Percentiles rank a stretch among this genome's conserved stretches.
phyloP scores from a whole-genome alignment of 2,329 filamentous ascomycete species.

The Colletotrichum euphorbiae region DNA sequence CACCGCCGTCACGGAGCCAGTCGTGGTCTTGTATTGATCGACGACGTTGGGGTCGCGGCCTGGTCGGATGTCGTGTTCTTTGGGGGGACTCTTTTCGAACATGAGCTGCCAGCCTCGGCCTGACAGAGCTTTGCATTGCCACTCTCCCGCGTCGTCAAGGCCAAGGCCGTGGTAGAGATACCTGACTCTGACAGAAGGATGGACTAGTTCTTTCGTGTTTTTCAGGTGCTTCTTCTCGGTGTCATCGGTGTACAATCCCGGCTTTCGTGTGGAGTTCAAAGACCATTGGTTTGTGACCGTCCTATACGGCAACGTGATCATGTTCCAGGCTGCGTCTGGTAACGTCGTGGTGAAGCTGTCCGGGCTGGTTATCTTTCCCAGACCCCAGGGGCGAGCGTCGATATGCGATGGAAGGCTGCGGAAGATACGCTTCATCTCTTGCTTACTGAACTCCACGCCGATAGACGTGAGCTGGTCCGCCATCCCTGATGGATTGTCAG shows the following conservation, averaged over 20 bases:
- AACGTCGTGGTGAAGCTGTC: constrained; percentile 17
- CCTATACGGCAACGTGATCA: constrained; percentile 6
- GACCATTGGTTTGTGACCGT: constrained; percentile 18
- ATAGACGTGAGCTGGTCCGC: constrained; percentile 43
- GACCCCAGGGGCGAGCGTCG: constrained; percentile 38
- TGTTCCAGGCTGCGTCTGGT: constrained; percentile 24
- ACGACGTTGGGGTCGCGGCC: constrained; percentile 10
- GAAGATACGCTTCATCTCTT: constrained; percentile 42
- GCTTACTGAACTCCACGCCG: constrained; percentile 43
- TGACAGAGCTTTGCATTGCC: constrained; percentile 40
- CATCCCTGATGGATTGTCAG: constrained; percentile 37
- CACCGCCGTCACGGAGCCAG: constrained; percentile 26
- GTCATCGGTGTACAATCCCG: constrained; percentile 43
- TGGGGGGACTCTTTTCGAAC: constrained; percentile 22
- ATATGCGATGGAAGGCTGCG: constrained; percentile 26
- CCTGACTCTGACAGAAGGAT: constrained; percentile 48
- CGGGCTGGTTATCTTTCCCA: constrained; percentile 42
- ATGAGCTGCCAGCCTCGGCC: constrained; percentile 36
- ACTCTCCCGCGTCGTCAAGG: constrained; percentile 46
- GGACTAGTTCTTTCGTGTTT: constrained; percentile 46
- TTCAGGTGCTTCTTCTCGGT: not conserved
- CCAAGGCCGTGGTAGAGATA: constrained; percentile 46
- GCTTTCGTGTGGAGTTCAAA: constrained; percentile 37
- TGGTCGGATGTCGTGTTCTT: constrained; percentile 7
- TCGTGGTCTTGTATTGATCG: constrained; percentile 29